Percentiles rank a stretch among this genome's conserved stretches.
phyloP scores from a whole-genome alignment of 2,329 filamentous ascomycete species.

The Cytospora piceicola region DNA sequence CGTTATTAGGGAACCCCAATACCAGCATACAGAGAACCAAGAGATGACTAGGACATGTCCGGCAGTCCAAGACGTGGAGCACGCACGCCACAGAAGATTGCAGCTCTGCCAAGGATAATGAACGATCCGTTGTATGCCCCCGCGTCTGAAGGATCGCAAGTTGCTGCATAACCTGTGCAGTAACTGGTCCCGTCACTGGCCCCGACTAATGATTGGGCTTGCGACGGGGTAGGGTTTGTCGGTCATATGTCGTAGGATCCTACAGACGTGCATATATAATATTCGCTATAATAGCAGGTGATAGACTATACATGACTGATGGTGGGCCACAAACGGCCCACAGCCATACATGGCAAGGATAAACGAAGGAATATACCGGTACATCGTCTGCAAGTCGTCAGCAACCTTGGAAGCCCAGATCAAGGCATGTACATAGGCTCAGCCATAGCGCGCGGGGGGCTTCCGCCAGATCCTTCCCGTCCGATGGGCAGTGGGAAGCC shows the following conservation, averaged over 20 bases:
- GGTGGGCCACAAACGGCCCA: neutral
- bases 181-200: neutral
- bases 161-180: neutral
- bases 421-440: neutral
- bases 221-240: neutral
- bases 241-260: neutral
- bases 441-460: no score
- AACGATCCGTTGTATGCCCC: neutral
- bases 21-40: neutral
- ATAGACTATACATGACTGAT: neutral
- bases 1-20: neutral
- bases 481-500: neutral
- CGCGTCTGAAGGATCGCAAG: neutral
- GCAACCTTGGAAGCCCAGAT: neutral
- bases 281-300: neutral
- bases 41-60: neutral
- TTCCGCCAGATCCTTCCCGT: neutral
- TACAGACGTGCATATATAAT: neutral
- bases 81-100: neutral
- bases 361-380: neutral
- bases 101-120: neutral
- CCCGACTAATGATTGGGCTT: neutral
- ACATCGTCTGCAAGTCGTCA: neutral
- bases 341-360: neutral
- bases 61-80: neutral